Evolutionary conservation across 352 stramenopile species (phyloP).

Genomic region (Phytophthora crassamura): DNA sequence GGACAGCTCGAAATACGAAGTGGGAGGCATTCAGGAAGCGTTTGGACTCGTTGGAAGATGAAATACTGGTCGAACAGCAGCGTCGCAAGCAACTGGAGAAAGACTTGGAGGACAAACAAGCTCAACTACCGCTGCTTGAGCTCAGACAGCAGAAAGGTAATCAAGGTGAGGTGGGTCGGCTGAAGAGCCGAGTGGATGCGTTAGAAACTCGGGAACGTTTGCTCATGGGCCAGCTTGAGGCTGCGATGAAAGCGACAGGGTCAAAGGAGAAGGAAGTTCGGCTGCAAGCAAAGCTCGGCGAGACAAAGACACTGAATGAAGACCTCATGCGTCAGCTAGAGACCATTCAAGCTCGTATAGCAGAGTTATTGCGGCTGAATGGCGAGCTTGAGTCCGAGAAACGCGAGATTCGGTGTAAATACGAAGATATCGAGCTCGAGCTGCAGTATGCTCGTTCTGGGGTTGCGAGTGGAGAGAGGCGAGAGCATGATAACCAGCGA

Average conservation of each 20-base stretch:
- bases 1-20: conserved; percentile 63
- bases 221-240: conserved; percentile 63
- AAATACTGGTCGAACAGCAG: conserved; percentile 61
- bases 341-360: conserved; percentile 44
- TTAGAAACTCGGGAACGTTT: conserved; percentile 75
- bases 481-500: conserved; percentile 36
- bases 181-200: conserved; percentile 67
- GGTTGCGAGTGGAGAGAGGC: conserved; percentile 22
- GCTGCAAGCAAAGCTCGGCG: conserved; percentile 36
- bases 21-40: conserved; percentile 80
- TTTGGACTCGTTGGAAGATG: conserved; percentile 69
- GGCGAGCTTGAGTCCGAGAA: conserved; percentile 53
- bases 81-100: conserved; percentile 65
- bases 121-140: conserved; percentile 36
- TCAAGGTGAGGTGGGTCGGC: conserved; percentile 45
- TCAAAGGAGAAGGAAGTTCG: conserved; percentile 37
- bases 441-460: conserved; percentile 58
- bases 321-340: conserved; percentile 65
- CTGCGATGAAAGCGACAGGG: conserved; percentile 28
- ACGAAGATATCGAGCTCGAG: conserved; percentile 68
- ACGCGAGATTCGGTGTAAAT: conserved; percentile 47
- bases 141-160: conserved; percentile 27
- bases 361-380: conserved; percentile 53
- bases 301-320: conserved; percentile 46
- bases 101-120: conserved; percentile 63